These are phyloP conservation scores for Fusarium drepaniforme DNA, from an alignment of 2,329 filamentous ascomycete genomes.

Conservation along the genomic window DNA sequence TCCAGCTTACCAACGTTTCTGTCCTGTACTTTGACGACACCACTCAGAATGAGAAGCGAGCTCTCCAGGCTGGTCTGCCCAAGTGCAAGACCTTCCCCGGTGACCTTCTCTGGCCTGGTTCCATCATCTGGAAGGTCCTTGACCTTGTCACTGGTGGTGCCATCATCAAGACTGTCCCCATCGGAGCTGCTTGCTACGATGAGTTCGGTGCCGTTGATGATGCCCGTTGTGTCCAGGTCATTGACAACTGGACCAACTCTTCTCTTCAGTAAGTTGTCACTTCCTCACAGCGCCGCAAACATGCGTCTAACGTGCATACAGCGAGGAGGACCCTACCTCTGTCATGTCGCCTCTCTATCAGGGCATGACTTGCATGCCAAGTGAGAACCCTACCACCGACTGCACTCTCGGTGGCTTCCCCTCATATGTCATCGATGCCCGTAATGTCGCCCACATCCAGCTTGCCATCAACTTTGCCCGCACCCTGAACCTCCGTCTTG, in stretches of 20 bases:
- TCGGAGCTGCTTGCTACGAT: slow-evolving; percentile 49
- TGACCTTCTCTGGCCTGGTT: slow-evolving; percentile 47
- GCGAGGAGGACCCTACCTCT: slow-evolving; percentile 53
- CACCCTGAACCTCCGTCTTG: slow-evolving; percentile 57
- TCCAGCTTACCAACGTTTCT: slow-evolving; percentile 24
- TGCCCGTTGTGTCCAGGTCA: slow-evolving; percentile 43
- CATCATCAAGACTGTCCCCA: slow-evolving; percentile 49
- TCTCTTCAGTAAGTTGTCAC: slow-evolving; percentile 34
- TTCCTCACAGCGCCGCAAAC: not conserved
- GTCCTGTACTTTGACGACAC: slow-evolving; percentile 29
- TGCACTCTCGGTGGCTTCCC: slow-evolving; percentile 58
- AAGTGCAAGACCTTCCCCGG: slow-evolving; percentile 52
- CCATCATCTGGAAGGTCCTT: slow-evolving; percentile 49
- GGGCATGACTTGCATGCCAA: slow-evolving; percentile 52
- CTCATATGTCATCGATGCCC: slow-evolving; percentile 56
- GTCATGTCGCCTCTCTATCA: slow-evolving; percentile 56
- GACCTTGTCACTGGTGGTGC: slow-evolving; percentile 48
- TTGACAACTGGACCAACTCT: slow-evolving; percentile 44
- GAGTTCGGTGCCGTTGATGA: slow-evolving; percentile 41
- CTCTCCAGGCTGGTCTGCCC: not conserved
- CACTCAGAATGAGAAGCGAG: not conserved
- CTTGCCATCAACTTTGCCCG: slow-evolving; percentile 61
- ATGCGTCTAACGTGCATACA: slow-evolving; percentile 21
- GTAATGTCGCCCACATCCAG: slow-evolving; percentile 59
- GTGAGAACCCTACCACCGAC: slow-evolving; percentile 24